Evolutionary conservation across 2,329 filamentous ascomycete genomes (phyloP).

Genomic region (Didymella pinodella): DNA sequence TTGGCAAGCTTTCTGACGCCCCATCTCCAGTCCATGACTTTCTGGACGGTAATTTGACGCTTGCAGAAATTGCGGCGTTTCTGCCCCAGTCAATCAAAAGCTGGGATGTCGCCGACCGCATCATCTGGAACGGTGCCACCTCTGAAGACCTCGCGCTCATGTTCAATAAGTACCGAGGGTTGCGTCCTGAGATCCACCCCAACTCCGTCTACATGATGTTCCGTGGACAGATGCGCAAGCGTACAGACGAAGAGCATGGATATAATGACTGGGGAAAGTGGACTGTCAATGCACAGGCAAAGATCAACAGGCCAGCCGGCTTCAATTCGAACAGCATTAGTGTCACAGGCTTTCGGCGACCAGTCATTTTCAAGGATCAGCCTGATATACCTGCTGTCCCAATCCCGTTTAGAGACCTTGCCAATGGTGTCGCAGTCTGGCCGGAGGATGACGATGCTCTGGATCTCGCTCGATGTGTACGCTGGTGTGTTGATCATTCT

Average conservation of each 20-base stretch:
- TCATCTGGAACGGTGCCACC: slow-evolving; percentile 33
- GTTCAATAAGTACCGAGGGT: slow-evolving; percentile 31
- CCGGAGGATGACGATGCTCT: slow-evolving; percentile 36
- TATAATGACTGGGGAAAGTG: slow-evolving; percentile 25
- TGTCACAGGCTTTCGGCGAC: slow-evolving; percentile 29
- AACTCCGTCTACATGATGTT: slow-evolving; percentile 34
- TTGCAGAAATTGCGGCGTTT: slow-evolving; percentile 37
- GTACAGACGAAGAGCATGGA: slow-evolving; percentile 11
- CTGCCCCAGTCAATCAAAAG: slow-evolving; percentile 35
- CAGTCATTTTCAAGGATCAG: not conserved
- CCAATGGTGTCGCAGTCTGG: slow-evolving; percentile 29
- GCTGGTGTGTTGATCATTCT: slow-evolving; percentile 28
- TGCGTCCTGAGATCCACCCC: slow-evolving; percentile 14
- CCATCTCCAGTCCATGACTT: slow-evolving; percentile 29
- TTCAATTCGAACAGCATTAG: slow-evolving; percentile 28
- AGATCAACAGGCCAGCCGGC: slow-evolving; percentile 10
- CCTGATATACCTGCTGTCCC: slow-evolving; percentile 4
- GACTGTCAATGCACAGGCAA: slow-evolving; percentile 23
- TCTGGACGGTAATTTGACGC: slow-evolving; percentile 35
- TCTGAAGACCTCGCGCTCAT: slow-evolving; percentile 19
- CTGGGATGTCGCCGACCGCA: slow-evolving; percentile 34
- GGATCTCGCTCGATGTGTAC: slow-evolving; percentile 39
- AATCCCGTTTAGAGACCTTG: slow-evolving; percentile 33
- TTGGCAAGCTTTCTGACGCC: slow-evolving; percentile 29
- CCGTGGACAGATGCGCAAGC: slow-evolving; percentile 26